Conservation (phyloP, 164 flowering plant genomes). For the Magnolia changhungtana region DNA sequence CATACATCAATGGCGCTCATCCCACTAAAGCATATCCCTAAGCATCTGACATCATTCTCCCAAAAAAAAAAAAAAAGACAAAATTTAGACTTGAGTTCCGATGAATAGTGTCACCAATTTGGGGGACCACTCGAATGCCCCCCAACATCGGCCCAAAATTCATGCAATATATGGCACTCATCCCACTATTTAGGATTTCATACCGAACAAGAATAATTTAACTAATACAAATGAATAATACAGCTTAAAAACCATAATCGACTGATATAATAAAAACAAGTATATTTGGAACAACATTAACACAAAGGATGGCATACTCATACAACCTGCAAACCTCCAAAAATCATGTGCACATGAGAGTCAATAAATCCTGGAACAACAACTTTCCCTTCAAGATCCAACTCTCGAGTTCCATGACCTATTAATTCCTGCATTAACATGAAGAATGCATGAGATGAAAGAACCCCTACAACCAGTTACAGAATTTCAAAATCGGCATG, state of each 20-base stretch:
- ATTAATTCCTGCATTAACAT: conserved; percentile 51
- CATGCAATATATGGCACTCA: no score
- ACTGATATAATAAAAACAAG: not conserved
- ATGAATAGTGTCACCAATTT: no score
- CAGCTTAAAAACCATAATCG: not conserved
- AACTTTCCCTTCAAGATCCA: conserved; percentile 70
- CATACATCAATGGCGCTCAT: no score
- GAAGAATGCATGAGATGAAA: conserved; percentile 5
- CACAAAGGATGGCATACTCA: not conserved
- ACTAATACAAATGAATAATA: not conserved
- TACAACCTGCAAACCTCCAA: conserved; percentile 83
- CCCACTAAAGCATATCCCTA: no score
- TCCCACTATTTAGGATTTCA: not conserved
- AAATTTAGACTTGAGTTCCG: no score
- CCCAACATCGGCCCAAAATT: no score
- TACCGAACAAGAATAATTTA: not conserved
- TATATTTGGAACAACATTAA: not conserved
- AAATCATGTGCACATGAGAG: conserved; percentile 82
- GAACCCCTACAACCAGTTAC: not conserved
- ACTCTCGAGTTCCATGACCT: conserved; percentile 39
- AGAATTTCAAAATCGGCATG: not conserved
- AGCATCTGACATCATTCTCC: no score
- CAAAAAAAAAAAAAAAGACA: no score
- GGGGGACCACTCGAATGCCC: no score
- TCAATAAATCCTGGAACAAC: conserved; percentile 96